Conservation (phyloP, 495 filamentous ascomycete species). For the Aspergillus asperescens region DNA sequence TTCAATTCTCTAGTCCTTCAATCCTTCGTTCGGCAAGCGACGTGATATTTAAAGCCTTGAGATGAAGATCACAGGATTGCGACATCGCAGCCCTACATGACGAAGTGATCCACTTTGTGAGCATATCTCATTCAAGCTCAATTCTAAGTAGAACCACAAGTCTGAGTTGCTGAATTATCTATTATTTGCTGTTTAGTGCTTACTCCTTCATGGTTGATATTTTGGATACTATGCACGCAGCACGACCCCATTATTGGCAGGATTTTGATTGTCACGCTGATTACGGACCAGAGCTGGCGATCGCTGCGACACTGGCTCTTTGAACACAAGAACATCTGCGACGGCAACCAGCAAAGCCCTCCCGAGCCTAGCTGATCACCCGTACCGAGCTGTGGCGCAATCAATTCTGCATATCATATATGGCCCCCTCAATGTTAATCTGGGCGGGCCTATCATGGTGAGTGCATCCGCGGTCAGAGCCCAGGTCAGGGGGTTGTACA, state of each 20-base stretch:
- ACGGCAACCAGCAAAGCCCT: conserved; percentile 21
- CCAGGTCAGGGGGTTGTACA: conserved; percentile 42
- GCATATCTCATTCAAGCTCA: conserved; percentile 4
- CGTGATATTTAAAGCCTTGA: not conserved
- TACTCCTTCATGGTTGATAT: too few species aligned
- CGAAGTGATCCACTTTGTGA: conserved; percentile 7
- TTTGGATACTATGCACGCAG: too few species aligned
- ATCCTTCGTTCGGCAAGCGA: too few species aligned
- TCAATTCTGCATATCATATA: conserved; percentile 24
- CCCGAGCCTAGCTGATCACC: conserved; percentile 36
- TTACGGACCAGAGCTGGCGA: conserved; percentile 22
- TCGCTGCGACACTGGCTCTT: conserved; percentile 21
- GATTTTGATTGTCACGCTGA: too few species aligned
- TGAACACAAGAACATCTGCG: conserved; percentile 10
- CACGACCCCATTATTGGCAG: too few species aligned
- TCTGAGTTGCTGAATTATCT: not conserved
- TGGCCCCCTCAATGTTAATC: conserved; percentile 26
- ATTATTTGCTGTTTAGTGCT: not conserved
- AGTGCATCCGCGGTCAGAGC: conserved; percentile 42
- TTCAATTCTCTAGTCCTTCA: too few species aligned
- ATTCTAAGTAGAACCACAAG: too few species aligned
- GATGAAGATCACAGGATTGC: conserved; percentile 1
- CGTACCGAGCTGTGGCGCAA: conserved; percentile 30
- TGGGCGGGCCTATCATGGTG: conserved; percentile 34
- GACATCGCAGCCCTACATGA: conserved; percentile 2